Percentiles rank a stretch among this genome's conserved stretches.
phyloP scores from a whole-genome alignment of 2,329 filamentous ascomycete genomes.

The Botryotinia calthae region DNA sequence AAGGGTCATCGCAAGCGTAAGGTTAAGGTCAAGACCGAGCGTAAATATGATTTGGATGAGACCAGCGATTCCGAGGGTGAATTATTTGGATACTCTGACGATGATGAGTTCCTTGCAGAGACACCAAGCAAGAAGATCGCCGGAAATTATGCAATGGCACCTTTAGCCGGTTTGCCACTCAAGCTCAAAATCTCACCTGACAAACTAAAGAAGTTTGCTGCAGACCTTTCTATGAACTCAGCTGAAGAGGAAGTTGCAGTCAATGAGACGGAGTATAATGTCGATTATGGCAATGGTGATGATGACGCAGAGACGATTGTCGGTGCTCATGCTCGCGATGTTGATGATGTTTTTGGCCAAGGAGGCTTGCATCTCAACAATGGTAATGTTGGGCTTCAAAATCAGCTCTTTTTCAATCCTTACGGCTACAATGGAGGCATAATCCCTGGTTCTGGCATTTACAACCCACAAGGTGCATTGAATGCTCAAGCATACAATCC shows the following conservation, averaged over 20 bases:
- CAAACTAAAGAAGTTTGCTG: not conserved
- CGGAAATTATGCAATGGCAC: not conserved
- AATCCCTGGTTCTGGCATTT: not conserved
- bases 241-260: not conserved
- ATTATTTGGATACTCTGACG: not conserved
- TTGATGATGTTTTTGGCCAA: conserved; percentile 6
- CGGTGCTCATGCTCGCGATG: not conserved
- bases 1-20: conserved; percentile 14
- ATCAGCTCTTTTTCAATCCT: not conserved
- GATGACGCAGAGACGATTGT: not conserved
- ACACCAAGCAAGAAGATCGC: conserved; percentile 9
- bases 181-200: not conserved
- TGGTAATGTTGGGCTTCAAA: not conserved
- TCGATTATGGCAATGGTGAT: too few relatives aligned
- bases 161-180: not conserved
- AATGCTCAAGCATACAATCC: not conserved
- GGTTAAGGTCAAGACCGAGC: conserved; percentile 1
- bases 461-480: not conserved
- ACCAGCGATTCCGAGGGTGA: not conserved
- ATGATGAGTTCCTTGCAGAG: not conserved
- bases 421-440: not conserved
- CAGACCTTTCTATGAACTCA: not conserved
- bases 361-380: not conserved
- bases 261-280: not conserved
- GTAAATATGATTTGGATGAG: conserved; percentile 3